A percentile compares a stretch with the other conserved stretches of the same genome.
Conservation (phyloP, 1,284 basidiomycete species). For the Sanguinoderma infundibulare region DNA sequence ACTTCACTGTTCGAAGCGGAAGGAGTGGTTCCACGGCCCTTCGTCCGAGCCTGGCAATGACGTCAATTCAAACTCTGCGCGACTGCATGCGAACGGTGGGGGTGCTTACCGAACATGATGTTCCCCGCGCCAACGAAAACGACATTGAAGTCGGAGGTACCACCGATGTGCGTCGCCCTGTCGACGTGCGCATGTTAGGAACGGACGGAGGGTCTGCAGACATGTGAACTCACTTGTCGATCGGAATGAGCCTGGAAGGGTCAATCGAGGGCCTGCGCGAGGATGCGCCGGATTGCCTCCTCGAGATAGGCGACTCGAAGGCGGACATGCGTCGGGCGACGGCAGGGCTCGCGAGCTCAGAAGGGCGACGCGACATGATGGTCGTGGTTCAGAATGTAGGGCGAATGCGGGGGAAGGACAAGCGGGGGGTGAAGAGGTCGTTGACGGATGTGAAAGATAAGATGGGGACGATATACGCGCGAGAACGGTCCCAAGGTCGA, state of each 20-base stretch:
- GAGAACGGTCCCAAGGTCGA: not conserved
- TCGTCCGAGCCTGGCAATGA: slow-evolving; percentile 70
- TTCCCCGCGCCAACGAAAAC: slow-evolving; percentile 93
- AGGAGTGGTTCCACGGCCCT: slow-evolving; percentile 94
- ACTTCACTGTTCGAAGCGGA: slow-evolving; percentile 88
- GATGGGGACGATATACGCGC: slow-evolving; percentile 18
- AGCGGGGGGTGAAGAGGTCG: slow-evolving; percentile 2
- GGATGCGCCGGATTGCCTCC: slow-evolving; percentile 39
- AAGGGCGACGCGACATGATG: slow-evolving; percentile 24
- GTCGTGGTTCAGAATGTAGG: slow-evolving; percentile 6
- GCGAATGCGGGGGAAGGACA: slow-evolving; percentile 1
- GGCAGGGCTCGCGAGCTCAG: slow-evolving; percentile 24
- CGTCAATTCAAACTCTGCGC: not conserved
- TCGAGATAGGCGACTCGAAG: slow-evolving; percentile 29
- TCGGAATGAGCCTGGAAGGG: slow-evolving; percentile 71
- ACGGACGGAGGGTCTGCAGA: not conserved
- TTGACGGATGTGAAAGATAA: slow-evolving; percentile 33
- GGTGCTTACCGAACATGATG: slow-evolving; percentile 85
- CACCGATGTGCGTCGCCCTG: slow-evolving; percentile 60
- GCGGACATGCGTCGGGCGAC: slow-evolving; percentile 28
- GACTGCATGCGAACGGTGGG: not conserved
- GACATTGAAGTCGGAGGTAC: slow-evolving; percentile 82
- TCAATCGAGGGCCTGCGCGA: slow-evolving; percentile 76
- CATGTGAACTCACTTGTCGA: slow-evolving; percentile 64
- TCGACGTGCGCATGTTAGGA: slow-evolving; percentile 12